Base-by-base conservation (phyloP, 352 stramenopile genomes). In the Phytophthora capsici region DNA sequence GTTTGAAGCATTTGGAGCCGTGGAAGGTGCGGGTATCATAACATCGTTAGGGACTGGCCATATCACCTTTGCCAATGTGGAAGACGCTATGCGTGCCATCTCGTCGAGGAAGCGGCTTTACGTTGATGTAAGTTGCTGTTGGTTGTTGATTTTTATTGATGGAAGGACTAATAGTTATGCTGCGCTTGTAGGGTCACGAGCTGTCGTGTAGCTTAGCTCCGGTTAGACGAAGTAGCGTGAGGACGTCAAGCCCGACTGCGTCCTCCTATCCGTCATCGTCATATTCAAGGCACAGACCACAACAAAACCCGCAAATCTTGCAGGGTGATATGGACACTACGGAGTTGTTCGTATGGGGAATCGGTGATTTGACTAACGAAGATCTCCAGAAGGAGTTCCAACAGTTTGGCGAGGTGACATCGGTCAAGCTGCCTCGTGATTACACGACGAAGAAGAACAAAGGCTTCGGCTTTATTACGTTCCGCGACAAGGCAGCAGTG, bases 391-490 rank as follows among this genome's bases (percentile, higher is more conserved):
- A 77, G 17, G 73, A 87, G 66, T 94, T 92, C 44, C 43, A 74
- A 37, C 81, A 88, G 49, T 94, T 76, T 51, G 85, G 85, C 30
- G 82, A 90, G 12, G 46, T 92, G n/a, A 71, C 83, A 22, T 69
- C 78, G 45, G 72, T 76, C 26, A 63, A 63, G 22, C 67, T 92
- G 41, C 69, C 77, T 19, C 66, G 72, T 13, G 77, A 94, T 49
- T 80, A 69, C 17, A 64, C 75, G 23, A 89, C 83, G 0, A 81
- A 79, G 26, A 86, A 83, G 59, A 86, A 67, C 64, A 91, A 88
- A 57, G 77, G 83, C n/a, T 93, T 80, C 54, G 85, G 75, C 23
- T 92, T 91, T 37, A 75, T 91, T 48, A 88, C 71, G 26, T 93
- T 74, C 58, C 68, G 68, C 26, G 62, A 89, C n/a, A 77, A 81